Base-by-base conservation (phyloP, 768 basidiomycete genomes). In the Leccinellum rugosiceps region DNA sequence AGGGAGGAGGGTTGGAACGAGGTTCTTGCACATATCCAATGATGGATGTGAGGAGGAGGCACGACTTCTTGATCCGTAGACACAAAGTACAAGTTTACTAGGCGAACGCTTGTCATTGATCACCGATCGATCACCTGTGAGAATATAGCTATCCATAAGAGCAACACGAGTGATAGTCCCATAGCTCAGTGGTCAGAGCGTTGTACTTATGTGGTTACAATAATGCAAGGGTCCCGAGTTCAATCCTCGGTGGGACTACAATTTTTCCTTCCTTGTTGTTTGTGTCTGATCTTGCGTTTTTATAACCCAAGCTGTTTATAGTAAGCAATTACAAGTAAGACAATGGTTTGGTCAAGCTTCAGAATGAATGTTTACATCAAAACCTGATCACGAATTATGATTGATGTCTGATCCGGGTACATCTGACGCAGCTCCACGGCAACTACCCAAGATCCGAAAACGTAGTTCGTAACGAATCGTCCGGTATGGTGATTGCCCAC, bases 1-100 rank as follows among this genome's bases (percentile, higher is more conserved):
- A 69, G 88, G 84, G 5, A 74, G 80, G 61, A 77, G 90, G 53
- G 82, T 89, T 38, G 92, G 90, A 14, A 90, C 83, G 2, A 76
- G 88, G 58, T 88, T 85, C 63, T 68, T 89, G 23, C 77, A 79
- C 23, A 68, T 84, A 45, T 73, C 75, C 13, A 67, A 65, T 11
- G 75, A 76, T n/a, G 75, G 75, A 50, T 80, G 78, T 53, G 63
- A 70, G 53, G 82, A 83, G 63, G 77, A 79, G 28, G 47, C 54
- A 6, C 58, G 55, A 19, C 57, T 68, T 41, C 56, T 63, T 64
- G 77, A 74, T 48, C 63, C 71, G 25, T 70, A 45, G 50, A 2
- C n/a, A 38, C 41, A 26, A 38, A 25, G 15, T n/a, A 32, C 8
- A 8, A 14, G 34, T 35, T 28, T 26, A 23, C n/a, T 23, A 23